Evolutionary conservation across 805 yeast species (phyloP).

Genomic region (Barnettozyma wickerhamii): DNA sequence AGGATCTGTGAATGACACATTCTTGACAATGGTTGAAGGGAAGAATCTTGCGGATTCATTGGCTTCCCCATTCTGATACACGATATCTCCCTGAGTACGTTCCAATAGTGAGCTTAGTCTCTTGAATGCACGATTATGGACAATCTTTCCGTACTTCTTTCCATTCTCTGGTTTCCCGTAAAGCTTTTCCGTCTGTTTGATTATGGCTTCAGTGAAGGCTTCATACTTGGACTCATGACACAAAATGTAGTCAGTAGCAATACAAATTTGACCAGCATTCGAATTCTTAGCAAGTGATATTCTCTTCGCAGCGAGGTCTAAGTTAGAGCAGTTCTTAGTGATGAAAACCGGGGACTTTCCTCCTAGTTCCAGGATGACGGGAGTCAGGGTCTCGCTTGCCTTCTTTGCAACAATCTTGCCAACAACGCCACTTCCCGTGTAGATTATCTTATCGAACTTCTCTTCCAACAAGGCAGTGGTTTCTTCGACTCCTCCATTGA

Average conservation of each 20-base stretch:
- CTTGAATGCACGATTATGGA: constrained; percentile 49
- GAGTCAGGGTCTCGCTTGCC: constrained; percentile 84
- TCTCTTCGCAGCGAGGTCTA: constrained; percentile 51
- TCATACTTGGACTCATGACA: constrained; percentile 58
- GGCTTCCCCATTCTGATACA: constrained; percentile 31
- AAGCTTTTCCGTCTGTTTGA: constrained; percentile 39
- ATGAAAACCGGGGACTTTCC: constrained; percentile 88
- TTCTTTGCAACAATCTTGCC: constrained; percentile 74
- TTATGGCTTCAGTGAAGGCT: constrained; percentile 41
- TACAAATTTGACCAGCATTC: constrained; percentile 89
- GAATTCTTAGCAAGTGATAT: constrained; percentile 72
- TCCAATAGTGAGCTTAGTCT: constrained; percentile 42
- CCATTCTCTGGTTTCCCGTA: constrained; percentile 36
- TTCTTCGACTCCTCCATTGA: constrained; percentile 72
- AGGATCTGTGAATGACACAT: constrained; percentile 61
- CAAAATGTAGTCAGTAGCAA: constrained; percentile 78
- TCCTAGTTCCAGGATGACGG: constrained; percentile 78
- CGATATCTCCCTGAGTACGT: constrained; percentile 42
- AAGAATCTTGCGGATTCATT: constrained; percentile 42
- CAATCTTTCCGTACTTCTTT: constrained; percentile 48
- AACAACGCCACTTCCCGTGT: constrained; percentile 76
- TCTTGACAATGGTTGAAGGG: constrained; percentile 69
- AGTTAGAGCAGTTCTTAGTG: constrained; percentile 43
- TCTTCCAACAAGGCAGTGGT: constrained; percentile 52
- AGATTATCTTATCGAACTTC: constrained; percentile 76